These are phyloP conservation scores for Huntiella abstrusa DNA, from an alignment of 2,329 filamentous ascomycete genomes.

Conservation along the genomic window DNA sequence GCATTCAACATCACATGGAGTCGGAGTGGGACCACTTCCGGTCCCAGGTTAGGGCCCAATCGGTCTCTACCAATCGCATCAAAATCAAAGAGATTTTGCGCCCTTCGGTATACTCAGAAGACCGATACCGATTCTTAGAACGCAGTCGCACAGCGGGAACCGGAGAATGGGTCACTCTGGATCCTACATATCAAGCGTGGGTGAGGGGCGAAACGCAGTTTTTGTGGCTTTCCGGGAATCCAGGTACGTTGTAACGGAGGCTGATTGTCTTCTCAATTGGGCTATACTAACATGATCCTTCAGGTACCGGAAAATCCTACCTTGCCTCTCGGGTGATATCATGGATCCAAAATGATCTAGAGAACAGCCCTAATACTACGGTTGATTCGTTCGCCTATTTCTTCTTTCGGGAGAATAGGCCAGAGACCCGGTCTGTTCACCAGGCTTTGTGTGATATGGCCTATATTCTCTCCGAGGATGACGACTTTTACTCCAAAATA, in stretches of 20 bases:
- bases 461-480: constrained; percentile 27
- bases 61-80: constrained; percentile 19
- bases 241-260: constrained; percentile 16
- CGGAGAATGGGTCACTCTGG: constrained; percentile 27
- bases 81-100: constrained; percentile 22
- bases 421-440: constrained; percentile 25
- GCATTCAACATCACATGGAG: constrained; percentile 19
- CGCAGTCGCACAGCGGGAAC: constrained; percentile 23
- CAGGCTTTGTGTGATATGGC: constrained; percentile 27
- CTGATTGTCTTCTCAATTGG: not conserved
- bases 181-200: constrained; percentile 23
- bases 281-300: not conserved
- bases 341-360: constrained; percentile 20
- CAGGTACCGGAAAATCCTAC: constrained; percentile 27
- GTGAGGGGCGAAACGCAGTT: constrained; percentile 20
- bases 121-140: constrained; percentile 23
- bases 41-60: constrained; percentile 19
- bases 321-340: constrained; percentile 25
- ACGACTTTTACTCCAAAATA: constrained; percentile 25
- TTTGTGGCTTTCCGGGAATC: constrained; percentile 26
- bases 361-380: constrained; percentile 14
- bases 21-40: constrained; percentile 19
- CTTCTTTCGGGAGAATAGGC: constrained; percentile 29
- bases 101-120: constrained; percentile 25
- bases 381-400: constrained; percentile 23